Base-by-base conservation (phyloP, 2,329 filamentous ascomycete species). In the Hypoxylon sp. region DNA sequence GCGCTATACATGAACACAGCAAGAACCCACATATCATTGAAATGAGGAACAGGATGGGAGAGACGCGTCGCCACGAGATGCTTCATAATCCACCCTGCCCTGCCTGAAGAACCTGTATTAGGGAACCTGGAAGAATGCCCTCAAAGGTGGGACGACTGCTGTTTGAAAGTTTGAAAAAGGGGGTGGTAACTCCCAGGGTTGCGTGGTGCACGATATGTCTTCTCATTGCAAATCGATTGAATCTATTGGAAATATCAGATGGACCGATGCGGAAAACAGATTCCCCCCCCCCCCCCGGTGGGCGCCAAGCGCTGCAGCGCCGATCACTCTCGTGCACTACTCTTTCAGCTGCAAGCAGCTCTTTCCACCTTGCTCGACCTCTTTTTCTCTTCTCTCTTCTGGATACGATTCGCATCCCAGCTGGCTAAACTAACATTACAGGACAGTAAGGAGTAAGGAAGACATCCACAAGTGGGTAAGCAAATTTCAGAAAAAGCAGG, bases 261-360 rank as follows among this genome's bases (percentile, higher is more conserved):
- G 32, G 56, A 68, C 62, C 51, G 65, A 68, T 65, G 49, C 15
- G 65, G 65, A 60, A 65, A 65, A 53, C 57, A 65, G 65, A 68
- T 68, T 62, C 66, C 56, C 56, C 13, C 10, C 37, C 28, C 11
- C 59, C 53, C 62, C 65, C 63, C 61, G 58, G 19, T 63, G 58
- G 19, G 11, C 32, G 65, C 65, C 65, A 68, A 68, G 65, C 47
- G 39, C 56, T 68, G 65, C 65, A 64, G 22, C 52, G 65, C 62
- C 60, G 65, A 68, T 68, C 65, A 59, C 54, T 65, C 56, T 64
- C 54, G 59, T 47, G 59, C 65, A 61, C 53, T 46, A 37, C 56
- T 26, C 22, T 61, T 60, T 67, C 59, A 67, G 64, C 60, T 62
- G 46, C 52, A 59, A 19, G 55, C 43, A 13, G 20, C 11, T 24